Conservation (phyloP, 805 yeast species). For the Metschnikowia koreensis region DNA sequence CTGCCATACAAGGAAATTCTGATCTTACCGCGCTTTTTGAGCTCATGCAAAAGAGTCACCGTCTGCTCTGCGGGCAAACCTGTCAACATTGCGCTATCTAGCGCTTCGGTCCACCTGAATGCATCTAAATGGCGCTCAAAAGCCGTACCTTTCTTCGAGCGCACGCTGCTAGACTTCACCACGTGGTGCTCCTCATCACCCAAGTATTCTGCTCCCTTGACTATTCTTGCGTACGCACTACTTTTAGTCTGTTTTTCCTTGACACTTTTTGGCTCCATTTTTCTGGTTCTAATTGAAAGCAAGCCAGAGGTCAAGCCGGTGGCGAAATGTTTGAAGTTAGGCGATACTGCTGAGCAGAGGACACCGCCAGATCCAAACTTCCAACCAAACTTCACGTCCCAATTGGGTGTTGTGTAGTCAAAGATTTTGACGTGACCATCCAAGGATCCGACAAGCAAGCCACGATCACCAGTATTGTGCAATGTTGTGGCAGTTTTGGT, state of each 20-base stretch:
- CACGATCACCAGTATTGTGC: conserved; percentile 67
- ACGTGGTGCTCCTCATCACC: conserved; percentile 84
- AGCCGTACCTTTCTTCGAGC: conserved; percentile 63
- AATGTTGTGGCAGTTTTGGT: conserved; percentile 91
- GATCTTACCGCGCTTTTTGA: conserved; percentile 85
- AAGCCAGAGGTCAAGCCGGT: conserved; percentile 91
- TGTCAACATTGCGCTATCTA: conserved; percentile 77
- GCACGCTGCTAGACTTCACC: conserved; percentile 54
- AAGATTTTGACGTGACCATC: conserved; percentile 98
- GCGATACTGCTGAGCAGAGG: conserved; percentile 84
- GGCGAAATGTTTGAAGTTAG: conserved; percentile 78
- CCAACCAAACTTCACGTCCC: conserved; percentile 96
- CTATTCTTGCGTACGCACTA: conserved; percentile 72
- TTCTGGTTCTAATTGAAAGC: conserved; percentile 83
- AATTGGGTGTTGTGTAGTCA: conserved; percentile 66
- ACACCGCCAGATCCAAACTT: conserved; percentile 90
- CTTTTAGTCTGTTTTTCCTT: conserved; percentile 51
- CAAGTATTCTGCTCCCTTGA: conserved; percentile 85
- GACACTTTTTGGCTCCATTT: conserved; percentile 56
- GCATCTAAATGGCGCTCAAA: conserved; percentile 83
- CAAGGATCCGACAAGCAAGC: conserved; percentile 88
- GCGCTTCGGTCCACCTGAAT: conserved; percentile 90
- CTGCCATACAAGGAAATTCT: conserved; percentile 76
- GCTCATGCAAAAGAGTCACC: conserved; percentile 78
- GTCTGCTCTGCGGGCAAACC: conserved; percentile 82